Conservation (phyloP, 2,329 filamentous ascomycete genomes). For the Aspergillus sp. region DNA sequence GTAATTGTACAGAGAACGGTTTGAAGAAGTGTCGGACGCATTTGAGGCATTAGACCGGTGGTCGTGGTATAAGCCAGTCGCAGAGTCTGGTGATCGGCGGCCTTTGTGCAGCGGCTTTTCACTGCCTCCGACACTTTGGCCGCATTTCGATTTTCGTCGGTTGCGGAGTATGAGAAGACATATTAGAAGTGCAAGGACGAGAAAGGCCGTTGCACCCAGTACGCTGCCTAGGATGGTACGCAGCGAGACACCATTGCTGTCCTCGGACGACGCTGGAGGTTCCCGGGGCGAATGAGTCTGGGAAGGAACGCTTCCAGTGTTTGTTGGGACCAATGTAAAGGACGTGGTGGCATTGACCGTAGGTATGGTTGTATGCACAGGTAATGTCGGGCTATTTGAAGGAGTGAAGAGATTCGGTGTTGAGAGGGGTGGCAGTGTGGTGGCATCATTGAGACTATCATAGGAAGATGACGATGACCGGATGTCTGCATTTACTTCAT, state of each 20-base stretch:
- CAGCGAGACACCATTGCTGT: conserved; percentile 8
- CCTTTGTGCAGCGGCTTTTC: conserved; percentile 19
- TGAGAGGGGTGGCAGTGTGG: not conserved
- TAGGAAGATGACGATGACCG: conserved; percentile 1
- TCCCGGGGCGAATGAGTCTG: conserved; percentile 1
- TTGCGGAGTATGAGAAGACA: conserved; percentile 24
- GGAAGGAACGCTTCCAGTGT: conserved; percentile 1
- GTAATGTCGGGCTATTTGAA: not conserved
- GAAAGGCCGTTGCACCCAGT: conserved; percentile 26
- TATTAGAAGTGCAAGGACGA: conserved; percentile 24
- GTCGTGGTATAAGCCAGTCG: conserved; percentile 16
- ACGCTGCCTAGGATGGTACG: conserved; percentile 29
- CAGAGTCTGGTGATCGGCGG: conserved; percentile 15
- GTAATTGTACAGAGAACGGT: conserved; percentile 10
- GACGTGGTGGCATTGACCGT: not conserved
- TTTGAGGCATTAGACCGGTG: conserved; percentile 13
- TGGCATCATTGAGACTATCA: not conserved
- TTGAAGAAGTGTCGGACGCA: conserved; percentile 9
- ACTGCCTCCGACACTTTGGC: conserved; percentile 9
- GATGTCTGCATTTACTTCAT: not conserved
- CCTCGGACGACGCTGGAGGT: conserved; percentile 1
- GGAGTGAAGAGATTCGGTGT: not conserved
- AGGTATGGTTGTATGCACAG: not conserved
- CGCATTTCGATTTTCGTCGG: conserved; percentile 11
- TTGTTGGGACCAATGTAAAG: not conserved